A percentile compares a stretch with the other conserved stretches of the same genome.
Evolutionary conservation across 1,284 basidiomycete species (phyloP).

Genomic region (Schizopora paradoxa): DNA sequence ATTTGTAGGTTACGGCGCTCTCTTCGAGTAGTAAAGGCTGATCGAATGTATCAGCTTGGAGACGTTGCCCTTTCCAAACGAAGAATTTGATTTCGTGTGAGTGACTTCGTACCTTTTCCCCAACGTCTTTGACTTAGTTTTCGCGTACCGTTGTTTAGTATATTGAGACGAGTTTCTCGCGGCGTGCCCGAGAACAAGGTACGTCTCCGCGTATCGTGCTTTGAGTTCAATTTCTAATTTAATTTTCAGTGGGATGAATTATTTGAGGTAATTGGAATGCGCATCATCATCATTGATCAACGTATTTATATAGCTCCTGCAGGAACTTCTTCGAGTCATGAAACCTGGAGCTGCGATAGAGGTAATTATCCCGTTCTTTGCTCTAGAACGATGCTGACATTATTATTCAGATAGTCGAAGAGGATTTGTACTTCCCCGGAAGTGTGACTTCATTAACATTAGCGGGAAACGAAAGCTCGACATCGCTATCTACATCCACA

Average conservation of each 20-base stretch:
- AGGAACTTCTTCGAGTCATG: slow-evolving; percentile 60
- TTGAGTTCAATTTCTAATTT: slow-evolving; percentile 1
- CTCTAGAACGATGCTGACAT: background rate
- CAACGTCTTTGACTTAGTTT: background rate
- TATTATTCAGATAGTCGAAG: slow-evolving; percentile 51
- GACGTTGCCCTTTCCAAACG: slow-evolving; percentile 58
- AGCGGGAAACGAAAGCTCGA: too few relatives aligned
- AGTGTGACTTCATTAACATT: too few relatives aligned
- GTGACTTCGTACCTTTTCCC: slow-evolving; percentile 22
- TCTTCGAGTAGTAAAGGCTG: background rate
- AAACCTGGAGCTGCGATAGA: slow-evolving; percentile 64
- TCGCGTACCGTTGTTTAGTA: slow-evolving; percentile 32
- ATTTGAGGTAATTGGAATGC: slow-evolving; percentile 37
- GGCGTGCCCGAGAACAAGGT: slow-evolving; percentile 71
- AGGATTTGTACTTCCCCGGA: slow-evolving; percentile 66
- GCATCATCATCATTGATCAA: background rate
- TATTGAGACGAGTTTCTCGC: slow-evolving; percentile 60
- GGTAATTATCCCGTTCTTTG: slow-evolving; percentile 29
- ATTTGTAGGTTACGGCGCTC: slow-evolving; percentile 42
- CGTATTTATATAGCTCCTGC: slow-evolving; percentile 1
- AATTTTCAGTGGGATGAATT: slow-evolving; percentile 52
- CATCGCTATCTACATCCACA: too few relatives aligned
- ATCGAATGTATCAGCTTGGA: slow-evolving; percentile 43
- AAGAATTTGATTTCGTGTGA: slow-evolving; percentile 70
- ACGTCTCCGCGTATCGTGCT: slow-evolving; percentile 18